Conservation (phyloP, 2,329 filamentous ascomycete genomes). For the Cladosporium colombiae region DNA sequence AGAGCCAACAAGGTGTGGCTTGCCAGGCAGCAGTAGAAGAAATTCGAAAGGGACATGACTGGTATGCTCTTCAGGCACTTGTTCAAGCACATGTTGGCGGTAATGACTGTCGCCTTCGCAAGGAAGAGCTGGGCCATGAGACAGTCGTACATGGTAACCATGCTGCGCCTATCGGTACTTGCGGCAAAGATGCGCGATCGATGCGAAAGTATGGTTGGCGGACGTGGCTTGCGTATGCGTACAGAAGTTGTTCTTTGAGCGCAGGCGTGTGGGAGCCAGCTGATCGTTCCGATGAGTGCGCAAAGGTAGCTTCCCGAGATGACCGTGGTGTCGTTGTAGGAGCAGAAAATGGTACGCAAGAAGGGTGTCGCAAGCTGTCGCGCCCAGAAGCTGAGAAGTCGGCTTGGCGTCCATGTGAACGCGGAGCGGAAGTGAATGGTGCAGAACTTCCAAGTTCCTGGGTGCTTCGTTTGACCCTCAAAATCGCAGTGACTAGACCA, state of each 20-base stretch:
- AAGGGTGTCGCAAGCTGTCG: background rate
- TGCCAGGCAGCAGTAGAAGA: no score
- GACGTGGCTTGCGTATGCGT: background rate
- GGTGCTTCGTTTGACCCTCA: background rate
- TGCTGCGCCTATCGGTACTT: no score
- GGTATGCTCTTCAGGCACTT: no score
- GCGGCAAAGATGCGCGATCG: no score
- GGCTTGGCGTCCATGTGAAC: background rate
- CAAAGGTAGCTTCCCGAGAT: background rate
- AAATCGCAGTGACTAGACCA: background rate
- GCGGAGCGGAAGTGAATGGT: background rate
- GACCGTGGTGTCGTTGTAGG: background rate
- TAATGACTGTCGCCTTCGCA: no score
- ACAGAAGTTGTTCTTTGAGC: background rate
- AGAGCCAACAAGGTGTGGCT: no score
- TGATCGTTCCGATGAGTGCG: background rate
- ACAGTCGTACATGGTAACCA: no score
- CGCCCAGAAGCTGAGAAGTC: background rate
- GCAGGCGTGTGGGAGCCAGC: background rate
- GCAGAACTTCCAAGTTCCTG: background rate
- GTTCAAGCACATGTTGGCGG: no score
- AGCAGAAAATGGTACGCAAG: background rate
- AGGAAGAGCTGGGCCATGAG: no score
- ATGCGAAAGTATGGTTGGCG: background rate
- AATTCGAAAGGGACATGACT: no score